Conservation (phyloP, 2,329 filamentous ascomycete genomes). For the Rugonectria rugulosa region DNA sequence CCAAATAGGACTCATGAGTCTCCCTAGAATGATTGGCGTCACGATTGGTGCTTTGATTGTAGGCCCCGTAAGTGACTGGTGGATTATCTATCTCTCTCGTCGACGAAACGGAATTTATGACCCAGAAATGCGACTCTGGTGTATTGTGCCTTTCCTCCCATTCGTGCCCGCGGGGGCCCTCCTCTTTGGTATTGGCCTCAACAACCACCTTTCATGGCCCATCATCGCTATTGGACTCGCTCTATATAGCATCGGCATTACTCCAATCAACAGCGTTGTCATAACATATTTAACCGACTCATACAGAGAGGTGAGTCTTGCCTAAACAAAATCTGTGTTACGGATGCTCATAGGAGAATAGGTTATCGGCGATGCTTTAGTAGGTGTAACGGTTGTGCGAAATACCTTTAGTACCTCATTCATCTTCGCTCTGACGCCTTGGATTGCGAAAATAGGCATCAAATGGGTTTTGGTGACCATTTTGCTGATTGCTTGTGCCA, state of each 20-base stretch:
- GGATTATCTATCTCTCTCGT: constrained; percentile 44
- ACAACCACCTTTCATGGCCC: constrained; percentile 1
- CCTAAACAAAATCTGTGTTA: neutral
- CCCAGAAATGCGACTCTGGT: constrained; percentile 53
- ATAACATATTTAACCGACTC: constrained; percentile 50
- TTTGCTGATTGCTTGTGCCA: neutral
- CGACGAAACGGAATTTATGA: constrained; percentile 51
- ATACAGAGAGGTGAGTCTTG: constrained; percentile 43
- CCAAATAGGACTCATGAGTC: constrained; percentile 48
- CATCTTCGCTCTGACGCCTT: constrained; percentile 54
- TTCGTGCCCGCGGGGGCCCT: constrained; percentile 7
- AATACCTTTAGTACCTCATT: constrained; percentile 53
- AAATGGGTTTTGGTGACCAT: constrained; percentile 16
- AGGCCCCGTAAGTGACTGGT: constrained; percentile 47
- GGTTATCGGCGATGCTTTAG: constrained; percentile 56
- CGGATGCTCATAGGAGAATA: constrained; percentile 26
- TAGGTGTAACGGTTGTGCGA: constrained; percentile 53
- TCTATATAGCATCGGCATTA: constrained; percentile 47
- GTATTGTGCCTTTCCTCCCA: constrained; percentile 24
- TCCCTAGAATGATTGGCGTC: constrained; percentile 50
- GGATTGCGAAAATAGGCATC: constrained; percentile 5
- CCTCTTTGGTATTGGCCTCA: constrained; percentile 8
- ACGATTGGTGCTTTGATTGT: constrained; percentile 42
- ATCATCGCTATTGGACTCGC: constrained; percentile 46
- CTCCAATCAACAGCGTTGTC: constrained; percentile 42